phyloP scores from a whole-genome alignment of 225 moss, liverwort and hornwort species.

The Marchantia polymorpha region DNA sequence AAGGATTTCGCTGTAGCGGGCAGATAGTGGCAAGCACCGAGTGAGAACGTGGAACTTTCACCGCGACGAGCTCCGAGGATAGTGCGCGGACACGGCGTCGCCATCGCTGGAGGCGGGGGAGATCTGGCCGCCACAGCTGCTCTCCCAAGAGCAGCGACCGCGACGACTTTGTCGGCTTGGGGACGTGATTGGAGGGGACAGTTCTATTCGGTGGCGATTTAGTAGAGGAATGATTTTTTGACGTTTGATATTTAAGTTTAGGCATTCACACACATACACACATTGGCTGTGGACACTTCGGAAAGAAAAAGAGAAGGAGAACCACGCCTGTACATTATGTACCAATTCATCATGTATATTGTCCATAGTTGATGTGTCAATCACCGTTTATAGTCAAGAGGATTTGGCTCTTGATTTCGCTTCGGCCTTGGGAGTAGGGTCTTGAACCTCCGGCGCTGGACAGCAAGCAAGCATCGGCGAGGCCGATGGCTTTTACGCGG shows the following conservation, averaged over 20 bases:
- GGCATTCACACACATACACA: background rate
- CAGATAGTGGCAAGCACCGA: constrained; percentile 69
- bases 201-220: background rate
- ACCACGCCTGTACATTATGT: constrained; percentile 16
- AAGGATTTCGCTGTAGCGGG: constrained; percentile 31
- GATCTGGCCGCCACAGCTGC: too few relatives aligned
- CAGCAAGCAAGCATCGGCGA: background rate
- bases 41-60: constrained; percentile 43
- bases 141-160: too few relatives aligned
- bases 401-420: constrained; percentile 3
- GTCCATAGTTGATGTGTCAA: constrained; percentile 22
- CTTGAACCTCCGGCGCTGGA: background rate
- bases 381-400: background rate
- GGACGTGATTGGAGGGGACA: background rate
- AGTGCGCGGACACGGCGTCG: constrained; percentile 27
- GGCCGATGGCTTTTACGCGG: background rate
- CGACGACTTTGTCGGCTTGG: too few relatives aligned
- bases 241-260: background rate
- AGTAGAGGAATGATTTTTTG: background rate
- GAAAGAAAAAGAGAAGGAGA: background rate
- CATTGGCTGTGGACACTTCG: constrained; percentile 2
- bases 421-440: background rate
- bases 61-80: constrained; percentile 18
- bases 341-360: background rate
- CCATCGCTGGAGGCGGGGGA: constrained; percentile 23